Evolutionary conservation across 805 yeast genomes (phyloP).

Genomic region (Hermanozyma aechmeae): DNA sequence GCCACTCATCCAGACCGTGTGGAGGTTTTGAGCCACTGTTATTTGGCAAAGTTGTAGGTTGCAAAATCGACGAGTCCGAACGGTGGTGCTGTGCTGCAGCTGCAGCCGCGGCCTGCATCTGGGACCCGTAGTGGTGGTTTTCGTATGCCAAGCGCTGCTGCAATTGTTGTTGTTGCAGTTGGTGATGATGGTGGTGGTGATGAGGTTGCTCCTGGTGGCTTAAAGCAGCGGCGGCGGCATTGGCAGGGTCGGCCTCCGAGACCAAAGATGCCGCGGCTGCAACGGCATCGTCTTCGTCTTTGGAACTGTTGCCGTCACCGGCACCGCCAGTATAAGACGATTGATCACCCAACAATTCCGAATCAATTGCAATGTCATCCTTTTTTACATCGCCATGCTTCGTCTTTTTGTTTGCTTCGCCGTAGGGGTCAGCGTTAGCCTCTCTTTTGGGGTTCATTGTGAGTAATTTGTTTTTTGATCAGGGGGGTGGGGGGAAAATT

Average conservation of each 20-base stretch:
- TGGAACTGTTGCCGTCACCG: constrained; percentile 4
- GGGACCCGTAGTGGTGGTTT: constrained; percentile 9
- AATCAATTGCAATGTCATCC: constrained; percentile 27
- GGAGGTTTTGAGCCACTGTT: constrained; percentile 36
- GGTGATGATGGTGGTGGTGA: constrained; percentile 12
- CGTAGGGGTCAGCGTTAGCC: constrained; percentile 1
- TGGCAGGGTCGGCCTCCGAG: constrained; percentile 15
- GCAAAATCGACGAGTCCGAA: constrained; percentile 14
- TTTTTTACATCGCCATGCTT: constrained; percentile 9
- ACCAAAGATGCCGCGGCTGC: constrained; percentile 21
- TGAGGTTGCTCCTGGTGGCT: constrained; percentile 10
- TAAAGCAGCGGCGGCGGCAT: constrained; percentile 14
- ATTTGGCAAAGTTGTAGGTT: constrained; percentile 25
- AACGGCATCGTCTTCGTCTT: constrained; percentile 15
- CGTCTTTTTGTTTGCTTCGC: constrained; percentile 6
- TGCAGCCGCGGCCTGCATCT: constrained; percentile 6
- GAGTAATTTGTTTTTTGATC: too few species aligned
- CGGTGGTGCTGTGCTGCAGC: constrained; percentile 10
- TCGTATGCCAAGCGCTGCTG: constrained; percentile 12
- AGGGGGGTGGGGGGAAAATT: too few species aligned
- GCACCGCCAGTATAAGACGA: constrained; percentile 15
- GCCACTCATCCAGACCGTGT: constrained; percentile 82
- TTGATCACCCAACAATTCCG: constrained; percentile 35
- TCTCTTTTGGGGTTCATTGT: neutral
- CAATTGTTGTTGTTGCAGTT: constrained; percentile 12